Base-by-base conservation (phyloP, 2,329 filamentous ascomycete species). In the Chrysosporium keratinophilum region DNA sequence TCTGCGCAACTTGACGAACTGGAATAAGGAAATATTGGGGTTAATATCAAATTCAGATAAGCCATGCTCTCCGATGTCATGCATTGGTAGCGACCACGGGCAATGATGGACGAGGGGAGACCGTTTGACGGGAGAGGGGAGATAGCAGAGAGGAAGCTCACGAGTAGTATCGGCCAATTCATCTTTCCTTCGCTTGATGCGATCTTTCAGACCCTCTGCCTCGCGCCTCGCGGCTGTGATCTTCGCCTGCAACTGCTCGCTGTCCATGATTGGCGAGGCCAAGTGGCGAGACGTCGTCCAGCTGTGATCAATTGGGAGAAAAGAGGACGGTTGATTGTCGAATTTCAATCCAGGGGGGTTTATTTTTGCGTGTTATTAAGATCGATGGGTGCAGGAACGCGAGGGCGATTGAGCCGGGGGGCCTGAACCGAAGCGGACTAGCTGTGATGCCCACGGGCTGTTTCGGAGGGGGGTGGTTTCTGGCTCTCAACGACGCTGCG, bases 101-200 rank as follows among this genome's bases (percentile, higher is more conserved):
- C 1, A 28, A 28, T 11, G 17, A 20, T 10, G 5, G 12, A 50
- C 23, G 35, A 50, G 37, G 17, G n/a, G 6, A 5, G 7, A 19
- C 33, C 10, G 14, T 28, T 15, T 12, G 33, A 39, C 15, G 15
- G 19, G 17, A 35, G 23, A 28, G 19, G 28, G n/a, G 23, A 33
- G 34, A 49, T 41, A 5, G 45, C 34, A 43, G 28, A 43, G 7
- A 35, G 58, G 58, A 80, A 52, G 55, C 91, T 82, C 83, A 98
- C 93, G 85, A 69, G 90, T 94, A 60, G 90, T 95, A 74, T 98
- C 93, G 70, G 91, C 91, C 64, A 98, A 82, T 76, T 97, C 93
- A 81, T 98, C 93, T 86, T 97, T 97, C 83, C 95, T 95, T 75
- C 90, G 84, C 85, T 96, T 97, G 82, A 97, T 97, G 74, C 88